Conservation (phyloP, 805 yeast species). For the Candida adriatica region DNA sequence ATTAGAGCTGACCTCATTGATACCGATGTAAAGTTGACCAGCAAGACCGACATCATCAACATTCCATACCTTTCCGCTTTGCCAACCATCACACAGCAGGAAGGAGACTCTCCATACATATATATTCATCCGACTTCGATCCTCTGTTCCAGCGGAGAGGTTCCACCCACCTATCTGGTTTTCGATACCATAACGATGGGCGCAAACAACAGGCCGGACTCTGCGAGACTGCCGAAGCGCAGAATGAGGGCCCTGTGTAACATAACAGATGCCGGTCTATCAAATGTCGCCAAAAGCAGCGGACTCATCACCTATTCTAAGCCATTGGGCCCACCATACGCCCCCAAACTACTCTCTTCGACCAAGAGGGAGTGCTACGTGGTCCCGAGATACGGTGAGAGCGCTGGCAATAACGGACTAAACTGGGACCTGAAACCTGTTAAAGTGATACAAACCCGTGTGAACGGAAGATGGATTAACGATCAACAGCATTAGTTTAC, state of each 20-base stretch:
- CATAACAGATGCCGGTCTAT: slow-evolving; percentile 63
- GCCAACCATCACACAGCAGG: slow-evolving; percentile 26
- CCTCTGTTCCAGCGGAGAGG: slow-evolving; percentile 48
- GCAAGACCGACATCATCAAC: slow-evolving; percentile 47
- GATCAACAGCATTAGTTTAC: slow-evolving; percentile 21
- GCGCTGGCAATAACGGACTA: slow-evolving; percentile 71
- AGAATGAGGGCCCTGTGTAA: slow-evolving; percentile 76
- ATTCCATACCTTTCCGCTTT: slow-evolving; percentile 62
- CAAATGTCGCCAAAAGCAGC: slow-evolving; percentile 69
- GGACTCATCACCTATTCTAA: slow-evolving; percentile 78
- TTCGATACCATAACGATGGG: slow-evolving; percentile 62
- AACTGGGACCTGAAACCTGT: slow-evolving; percentile 90
- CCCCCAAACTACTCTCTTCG: slow-evolving; percentile 60
- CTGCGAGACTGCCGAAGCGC: slow-evolving; percentile 36
- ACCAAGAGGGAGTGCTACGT: slow-evolving; percentile 83
- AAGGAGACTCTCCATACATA: slow-evolving; percentile 45
- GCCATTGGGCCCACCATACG: slow-evolving; percentile 87
- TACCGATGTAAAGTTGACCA: slow-evolving; percentile 52
- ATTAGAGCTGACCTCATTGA: slow-evolving; percentile 72
- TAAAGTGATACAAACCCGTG: slow-evolving; percentile 66
- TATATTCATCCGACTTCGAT: slow-evolving; percentile 80
- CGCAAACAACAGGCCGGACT: slow-evolving; percentile 36
- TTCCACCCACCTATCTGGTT: slow-evolving; percentile 76
- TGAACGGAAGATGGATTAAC: slow-evolving; percentile 59
- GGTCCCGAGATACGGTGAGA: slow-evolving; percentile 83